Percentiles rank a stretch among this genome's conserved stretches.
Conservation (phyloP, 208 protist species). For the Trypanosoma boissoni region DNA sequence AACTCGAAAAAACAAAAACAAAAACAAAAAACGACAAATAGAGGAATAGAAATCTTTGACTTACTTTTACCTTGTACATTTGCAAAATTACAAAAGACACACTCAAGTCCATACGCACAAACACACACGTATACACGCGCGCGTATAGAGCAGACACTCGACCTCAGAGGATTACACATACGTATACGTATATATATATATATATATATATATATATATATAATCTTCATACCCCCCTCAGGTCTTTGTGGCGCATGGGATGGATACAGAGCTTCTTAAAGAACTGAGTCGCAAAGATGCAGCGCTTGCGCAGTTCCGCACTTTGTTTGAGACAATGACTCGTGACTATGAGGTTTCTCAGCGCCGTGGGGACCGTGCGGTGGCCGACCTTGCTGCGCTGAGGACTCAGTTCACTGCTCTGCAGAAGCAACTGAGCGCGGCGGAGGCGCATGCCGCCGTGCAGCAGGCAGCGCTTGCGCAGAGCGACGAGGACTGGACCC, state of each 20-base stretch:
- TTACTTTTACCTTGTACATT: no score
- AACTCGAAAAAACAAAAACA: no score
- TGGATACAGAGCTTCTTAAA: conserved; percentile 32
- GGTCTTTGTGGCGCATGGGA: not conserved
- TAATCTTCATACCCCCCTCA: not conserved
- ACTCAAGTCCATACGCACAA: no score
- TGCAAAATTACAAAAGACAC: no score
- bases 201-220: conserved; percentile 2
- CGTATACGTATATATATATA: not conserved
- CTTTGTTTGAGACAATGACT: conserved; percentile 35
- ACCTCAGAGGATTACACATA: no score
- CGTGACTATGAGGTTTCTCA: conserved; percentile 40
- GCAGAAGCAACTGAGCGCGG: conserved; percentile 29
- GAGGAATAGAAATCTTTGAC: no score
- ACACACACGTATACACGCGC: no score
- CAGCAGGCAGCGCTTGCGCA: conserved; percentile 31
- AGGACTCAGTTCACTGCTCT: conserved; percentile 21
- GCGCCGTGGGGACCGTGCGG: conserved; percentile 12
- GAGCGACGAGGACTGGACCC: conserved; percentile 34
- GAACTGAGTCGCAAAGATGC: conserved; percentile 31
- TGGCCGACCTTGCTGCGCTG: conserved; percentile 22
- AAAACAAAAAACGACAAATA: no score
- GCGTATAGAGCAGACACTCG: no score
- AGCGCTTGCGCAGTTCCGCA: conserved; percentile 33
- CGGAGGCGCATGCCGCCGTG: conserved; percentile 12